Evolutionary conservation across 1,284 basidiomycete genomes (phyloP), one percentile per base, ranked within the genome.

Genomic region (Albatrellus sp.): DNA sequence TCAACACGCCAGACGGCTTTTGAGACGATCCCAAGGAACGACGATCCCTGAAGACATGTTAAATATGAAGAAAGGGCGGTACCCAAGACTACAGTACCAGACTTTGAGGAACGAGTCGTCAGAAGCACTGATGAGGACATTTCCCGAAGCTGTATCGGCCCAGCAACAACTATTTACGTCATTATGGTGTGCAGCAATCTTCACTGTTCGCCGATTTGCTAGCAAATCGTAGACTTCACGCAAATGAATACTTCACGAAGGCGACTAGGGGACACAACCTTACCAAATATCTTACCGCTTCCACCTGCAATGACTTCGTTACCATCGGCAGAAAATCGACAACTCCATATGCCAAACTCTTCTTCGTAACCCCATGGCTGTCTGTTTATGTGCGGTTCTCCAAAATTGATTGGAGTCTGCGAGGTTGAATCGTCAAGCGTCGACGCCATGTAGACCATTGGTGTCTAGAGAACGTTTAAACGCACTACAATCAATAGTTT

Each of bases 81-180:
- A 17, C n/a, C 14, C 20, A 24, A 36, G 29, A 3, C 19, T 2
- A 61, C 74, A 7, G 45, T 61, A 90, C 90, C 94, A 98, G 46
- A 98, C 80, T 73, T 98, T 98, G 51, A 98, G 68, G 60, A 86
- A 93, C 0, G 80, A 81, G 59, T 98, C 94, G 57, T 98, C 94
- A 0, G 89, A 91, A 0, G 89, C 96, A 51, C 88, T 92, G 38
- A 98, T 79, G 16, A 98, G 75, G 35, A 98, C 78, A 58, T 98
- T 98, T 16, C 91, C 90, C 13, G 88, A 91, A 0, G 80, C 76
- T 28, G 83, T 80, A 58, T 97, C 92, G 2, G 93, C 92, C 80
- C 92, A 98, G 54, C 89, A 91, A 50, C 93, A 94, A 39, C 89
- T 93, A 55, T 98, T 98, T 36, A 98, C 88, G 59, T 98, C 96